These are phyloP conservation scores for Fistulinella prunicolor DNA, from an alignment of 768 basidiomycete species.

Conservation along the genomic window DNA sequence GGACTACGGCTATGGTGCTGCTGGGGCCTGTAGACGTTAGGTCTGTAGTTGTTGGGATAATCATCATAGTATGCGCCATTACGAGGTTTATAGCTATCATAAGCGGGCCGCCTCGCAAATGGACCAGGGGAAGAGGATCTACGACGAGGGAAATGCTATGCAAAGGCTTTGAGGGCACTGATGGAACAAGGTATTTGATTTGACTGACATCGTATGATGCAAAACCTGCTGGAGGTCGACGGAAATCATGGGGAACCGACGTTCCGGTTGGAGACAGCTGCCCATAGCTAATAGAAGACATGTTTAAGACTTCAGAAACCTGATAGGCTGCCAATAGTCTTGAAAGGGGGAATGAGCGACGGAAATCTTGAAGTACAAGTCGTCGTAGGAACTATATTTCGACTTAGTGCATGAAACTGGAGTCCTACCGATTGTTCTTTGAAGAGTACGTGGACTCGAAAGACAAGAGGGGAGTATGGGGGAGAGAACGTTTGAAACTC, in stretches of 20 bases:
- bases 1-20: constrained; percentile 44
- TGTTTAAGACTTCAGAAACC: constrained; percentile 8
- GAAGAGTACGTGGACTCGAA: constrained; percentile 5
- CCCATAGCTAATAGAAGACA: constrained; percentile 29
- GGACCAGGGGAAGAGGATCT: constrained; percentile 50
- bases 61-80: constrained; percentile 39
- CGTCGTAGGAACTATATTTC: constrained; percentile 1
- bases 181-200: constrained; percentile 16
- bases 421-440: constrained; percentile 11
- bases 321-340: constrained; percentile 6
- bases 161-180: constrained; percentile 20
- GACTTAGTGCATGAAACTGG: constrained; percentile 3
- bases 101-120: constrained; percentile 41
- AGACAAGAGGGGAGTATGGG: constrained; percentile 17
- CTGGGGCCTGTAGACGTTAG: constrained; percentile 36
- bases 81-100: constrained; percentile 52
- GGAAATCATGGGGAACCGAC: constrained; percentile 26
- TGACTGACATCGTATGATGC: constrained; percentile 33
- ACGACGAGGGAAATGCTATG: constrained; percentile 35
- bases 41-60: constrained; percentile 42
- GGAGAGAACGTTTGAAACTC: constrained; percentile 34
- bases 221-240: constrained; percentile 25
- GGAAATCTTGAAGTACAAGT: constrained; percentile 4
- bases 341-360: constrained; percentile 2
- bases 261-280: constrained; percentile 25